These are phyloP conservation scores for Phytophthora quininea DNA, from an alignment of 352 stramenopile species.

Conservation along the genomic window DNA sequence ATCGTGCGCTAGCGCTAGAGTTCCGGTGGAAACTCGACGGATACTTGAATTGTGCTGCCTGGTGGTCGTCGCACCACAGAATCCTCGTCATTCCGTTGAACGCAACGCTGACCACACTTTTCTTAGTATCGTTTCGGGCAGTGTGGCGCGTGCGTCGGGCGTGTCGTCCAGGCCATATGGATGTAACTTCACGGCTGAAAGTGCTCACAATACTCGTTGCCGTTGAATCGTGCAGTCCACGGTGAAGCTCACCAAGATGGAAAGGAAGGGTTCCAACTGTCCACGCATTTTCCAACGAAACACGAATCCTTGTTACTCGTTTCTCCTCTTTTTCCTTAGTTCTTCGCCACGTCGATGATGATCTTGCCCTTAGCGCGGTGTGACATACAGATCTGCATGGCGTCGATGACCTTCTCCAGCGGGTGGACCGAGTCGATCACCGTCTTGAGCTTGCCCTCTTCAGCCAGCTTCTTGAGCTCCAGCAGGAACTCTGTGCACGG, in stretches of 20 bases:
- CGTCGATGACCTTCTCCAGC: slow-evolving; percentile 58
- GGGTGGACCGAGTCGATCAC: slow-evolving; percentile 53
- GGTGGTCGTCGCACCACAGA: background rate
- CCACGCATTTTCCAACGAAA: background rate
- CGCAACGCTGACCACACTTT: background rate
- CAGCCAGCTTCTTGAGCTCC: slow-evolving; percentile 45
- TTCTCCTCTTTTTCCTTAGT: no score
- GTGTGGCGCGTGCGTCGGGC: no score
- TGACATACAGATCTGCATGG: slow-evolving; percentile 54
- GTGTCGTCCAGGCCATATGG: background rate
- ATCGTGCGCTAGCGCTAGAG: background rate
- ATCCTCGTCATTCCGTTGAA: background rate
- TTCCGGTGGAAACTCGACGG: background rate
- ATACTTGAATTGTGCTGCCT: background rate
- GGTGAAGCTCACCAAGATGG: no score
- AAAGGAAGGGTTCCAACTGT: background rate
- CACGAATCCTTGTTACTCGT: background rate
- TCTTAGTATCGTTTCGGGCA: background rate
- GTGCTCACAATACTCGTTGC: background rate
- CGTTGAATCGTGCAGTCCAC: no score
- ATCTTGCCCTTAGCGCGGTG: slow-evolving; percentile 67
- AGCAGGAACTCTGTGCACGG: slow-evolving; percentile 20
- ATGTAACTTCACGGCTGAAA: background rate
- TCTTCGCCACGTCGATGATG: slow-evolving; percentile 22
- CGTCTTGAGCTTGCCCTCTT: slow-evolving; percentile 41